A percentile compares a stretch with the other conserved stretches of the same genome.
phyloP scores from a whole-genome alignment of 306 rosid species.

The Carpinus viminea region DNA sequence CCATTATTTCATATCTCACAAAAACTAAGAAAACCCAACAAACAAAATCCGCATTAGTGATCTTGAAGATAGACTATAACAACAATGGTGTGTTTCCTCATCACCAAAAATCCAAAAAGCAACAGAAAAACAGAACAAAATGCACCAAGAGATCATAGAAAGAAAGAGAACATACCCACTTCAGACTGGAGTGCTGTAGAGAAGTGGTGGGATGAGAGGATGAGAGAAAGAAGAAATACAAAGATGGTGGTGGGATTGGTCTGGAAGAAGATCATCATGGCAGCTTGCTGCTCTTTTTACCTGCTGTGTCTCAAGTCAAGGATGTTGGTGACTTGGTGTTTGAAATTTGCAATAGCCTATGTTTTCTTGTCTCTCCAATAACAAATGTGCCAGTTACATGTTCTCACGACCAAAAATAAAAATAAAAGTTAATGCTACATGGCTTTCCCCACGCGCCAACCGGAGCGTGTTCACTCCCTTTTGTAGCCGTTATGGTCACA shows the following conservation, averaged over 20 bases:
- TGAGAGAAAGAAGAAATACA: constrained; percentile 24
- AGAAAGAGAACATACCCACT: constrained; percentile 44
- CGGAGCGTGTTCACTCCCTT: too few species aligned
- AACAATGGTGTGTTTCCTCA: neutral
- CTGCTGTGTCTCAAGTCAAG: neutral
- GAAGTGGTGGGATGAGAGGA: constrained; percentile 31
- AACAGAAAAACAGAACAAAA: neutral
- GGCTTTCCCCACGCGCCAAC: too few species aligned
- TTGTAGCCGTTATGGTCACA: too few species aligned
- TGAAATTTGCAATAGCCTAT: neutral
- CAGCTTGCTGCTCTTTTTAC: neutral
- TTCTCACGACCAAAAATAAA: too few species aligned
- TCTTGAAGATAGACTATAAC: neutral
- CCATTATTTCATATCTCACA: neutral
- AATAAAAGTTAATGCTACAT: too few species aligned
- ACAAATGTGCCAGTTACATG: too few species aligned
- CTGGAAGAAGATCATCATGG: constrained; percentile 5
- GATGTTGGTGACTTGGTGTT: neutral
- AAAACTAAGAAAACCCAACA: neutral
- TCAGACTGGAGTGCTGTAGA: constrained; percentile 36
- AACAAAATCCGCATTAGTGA: neutral
- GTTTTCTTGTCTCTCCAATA: neutral
- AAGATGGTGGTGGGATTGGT: constrained; percentile 23
- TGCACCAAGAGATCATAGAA: neutral
- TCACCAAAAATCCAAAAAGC: neutral